Evolutionary conservation across 1,139 yeast genomes (phyloP), one percentile per base, ranked within the genome.

Genomic region (Taiozyma onychis): DNA sequence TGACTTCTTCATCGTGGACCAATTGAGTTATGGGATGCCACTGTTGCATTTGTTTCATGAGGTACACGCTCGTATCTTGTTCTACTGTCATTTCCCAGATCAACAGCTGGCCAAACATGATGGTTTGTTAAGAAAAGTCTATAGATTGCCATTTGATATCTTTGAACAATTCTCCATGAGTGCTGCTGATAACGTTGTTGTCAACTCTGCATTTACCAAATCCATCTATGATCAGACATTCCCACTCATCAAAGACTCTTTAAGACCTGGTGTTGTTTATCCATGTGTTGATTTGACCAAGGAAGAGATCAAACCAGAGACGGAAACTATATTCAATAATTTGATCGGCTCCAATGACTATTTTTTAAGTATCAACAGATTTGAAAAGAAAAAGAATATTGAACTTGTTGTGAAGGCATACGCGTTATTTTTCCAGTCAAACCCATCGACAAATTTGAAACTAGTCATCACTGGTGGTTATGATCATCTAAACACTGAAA

Each of bases 1-100:
- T 61, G 97, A 93, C 65, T 78, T 83, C 53, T 85, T 86, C 57
- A 77, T 93, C 30, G 83, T 93, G 41, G 99, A 93, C 68, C 98
- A 93, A 66, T 75, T 93, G 50, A 83, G 97, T 2, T 83, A 89
- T 55, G 84, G 96, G 57, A 73, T 93, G 4, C 99, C 99, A 4
- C 60, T 91, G 27, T 59, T 93, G 37, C 80, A 82, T 49, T 51
- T 76, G 27, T 76, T 81, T 62, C 73, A 76, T 52, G 67, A 49
- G 46, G 49, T 48, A 45, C 62, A 54, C 58, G 73, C 66, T 53
- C 73, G 48, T 49, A 75, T 88, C 6, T 67, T 93, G 48, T 93
- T 93, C 65, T 93, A 93, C 67, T 91, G 99, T 61, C 99, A 93
- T 69, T 93, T 93, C 67, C 99, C 99, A 0, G 99, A 93, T 67